Evolutionary conservation across 257 asterid genomes (phyloP).

Genomic region (Solanum arcanum): DNA sequence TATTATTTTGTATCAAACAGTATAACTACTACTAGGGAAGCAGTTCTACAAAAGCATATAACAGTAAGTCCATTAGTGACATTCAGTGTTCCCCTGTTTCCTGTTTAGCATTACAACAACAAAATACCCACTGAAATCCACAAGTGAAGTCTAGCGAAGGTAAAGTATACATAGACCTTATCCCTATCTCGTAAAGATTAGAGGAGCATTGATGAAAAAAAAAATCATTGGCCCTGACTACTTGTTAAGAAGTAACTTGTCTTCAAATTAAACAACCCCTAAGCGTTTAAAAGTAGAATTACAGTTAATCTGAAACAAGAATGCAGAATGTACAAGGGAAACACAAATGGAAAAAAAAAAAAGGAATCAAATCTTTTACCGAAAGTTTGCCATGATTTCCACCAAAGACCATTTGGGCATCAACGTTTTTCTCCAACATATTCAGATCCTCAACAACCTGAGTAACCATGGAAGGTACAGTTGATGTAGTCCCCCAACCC

Average conservation of each 20-base stretch:
- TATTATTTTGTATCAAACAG: background rate
- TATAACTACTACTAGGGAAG: background rate
- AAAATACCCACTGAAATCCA: background rate
- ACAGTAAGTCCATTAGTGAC: background rate
- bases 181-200: too few relatives aligned
- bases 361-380: slow-evolving; percentile 15
- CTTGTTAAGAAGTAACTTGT: background rate
- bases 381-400: slow-evolving; percentile 76
- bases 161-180: background rate
- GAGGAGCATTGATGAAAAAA: background rate
- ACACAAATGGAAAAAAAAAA: background rate
- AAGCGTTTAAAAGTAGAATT: background rate
- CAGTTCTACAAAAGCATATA: background rate
- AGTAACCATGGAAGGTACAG: slow-evolving; percentile 72
- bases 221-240: background rate
- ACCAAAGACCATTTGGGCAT: slow-evolving; percentile 52
- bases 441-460: slow-evolving; percentile 68
- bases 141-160: background rate
- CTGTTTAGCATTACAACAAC: background rate
- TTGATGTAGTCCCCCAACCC: slow-evolving; percentile 73
- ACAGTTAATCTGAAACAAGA: background rate
- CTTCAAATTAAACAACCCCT: background rate
- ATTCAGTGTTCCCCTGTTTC: background rate
- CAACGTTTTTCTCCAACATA: slow-evolving; percentile 47
- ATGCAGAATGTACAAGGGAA: background rate